These are phyloP conservation scores for Chalciporus pseudorubinellus DNA, from an alignment of 768 basidiomycete genomes.

Conservation along the genomic window DNA sequence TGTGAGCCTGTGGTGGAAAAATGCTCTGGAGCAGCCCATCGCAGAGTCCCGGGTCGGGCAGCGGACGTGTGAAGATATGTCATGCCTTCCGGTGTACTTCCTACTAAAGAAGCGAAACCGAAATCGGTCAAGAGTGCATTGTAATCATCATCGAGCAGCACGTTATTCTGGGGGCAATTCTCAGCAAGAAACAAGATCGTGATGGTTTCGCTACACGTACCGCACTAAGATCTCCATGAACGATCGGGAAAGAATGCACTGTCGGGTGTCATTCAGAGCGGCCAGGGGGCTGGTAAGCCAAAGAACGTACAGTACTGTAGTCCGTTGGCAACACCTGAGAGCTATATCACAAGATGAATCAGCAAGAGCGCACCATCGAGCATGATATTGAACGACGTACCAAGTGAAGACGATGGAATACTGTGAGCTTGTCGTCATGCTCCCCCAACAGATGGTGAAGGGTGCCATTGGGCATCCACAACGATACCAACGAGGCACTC, in stretches of 20 bases:
- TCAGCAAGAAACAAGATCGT: too few relatives aligned
- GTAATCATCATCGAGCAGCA: conserved; percentile 6
- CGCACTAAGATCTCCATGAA: conserved; percentile 8
- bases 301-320: neutral
- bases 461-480: conserved; percentile 13
- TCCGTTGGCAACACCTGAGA: neutral
- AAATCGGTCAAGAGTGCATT: conserved; percentile 8
- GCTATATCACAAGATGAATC: too few relatives aligned
- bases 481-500: conserved; percentile 10
- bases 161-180: conserved; percentile 8
- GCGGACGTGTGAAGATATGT: conserved; percentile 5
- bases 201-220: conserved; percentile 2
- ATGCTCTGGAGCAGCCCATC: conserved; percentile 13
- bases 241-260: conserved; percentile 5
- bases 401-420: conserved; percentile 1
- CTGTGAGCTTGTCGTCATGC: neutral
- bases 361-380: too few relatives aligned
- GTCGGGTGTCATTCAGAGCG: too few relatives aligned
- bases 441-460: conserved; percentile 5
- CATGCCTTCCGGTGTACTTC: conserved; percentile 4
- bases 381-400: conserved; percentile 1
- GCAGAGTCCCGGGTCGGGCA: conserved; percentile 2
- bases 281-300: too few relatives aligned
- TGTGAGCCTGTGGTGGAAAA: neutral
- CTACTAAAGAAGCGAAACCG: conserved; percentile 6